These are phyloP conservation scores for Halophytophthora polymorphica DNA, from an alignment of 352 stramenopile species.

Conservation along the genomic window DNA sequence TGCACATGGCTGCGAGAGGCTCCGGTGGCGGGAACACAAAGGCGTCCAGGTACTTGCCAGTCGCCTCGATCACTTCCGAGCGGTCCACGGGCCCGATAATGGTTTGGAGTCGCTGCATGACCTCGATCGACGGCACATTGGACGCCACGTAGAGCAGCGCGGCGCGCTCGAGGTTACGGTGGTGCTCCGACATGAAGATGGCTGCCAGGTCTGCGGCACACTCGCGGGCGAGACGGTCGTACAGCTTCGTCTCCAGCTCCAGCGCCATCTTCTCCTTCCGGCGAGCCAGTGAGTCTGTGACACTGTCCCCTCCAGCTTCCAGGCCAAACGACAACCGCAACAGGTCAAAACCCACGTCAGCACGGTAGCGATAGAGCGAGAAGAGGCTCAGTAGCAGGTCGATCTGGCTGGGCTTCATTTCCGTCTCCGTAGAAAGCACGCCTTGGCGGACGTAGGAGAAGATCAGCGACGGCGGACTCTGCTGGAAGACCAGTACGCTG, in stretches of 20 bases:
- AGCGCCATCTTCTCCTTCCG: conserved; percentile 52
- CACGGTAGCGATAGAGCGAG: conserved; percentile 83
- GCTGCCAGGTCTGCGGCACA: conserved; percentile 61
- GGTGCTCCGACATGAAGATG: conserved; percentile 51
- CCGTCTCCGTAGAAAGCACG: conserved; percentile 22
- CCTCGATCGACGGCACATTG: conserved; percentile 49
- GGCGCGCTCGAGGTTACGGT: conserved; percentile 58
- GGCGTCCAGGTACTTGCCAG: conserved; percentile 68
- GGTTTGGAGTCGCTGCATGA: conserved; percentile 52
- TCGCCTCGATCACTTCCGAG: conserved; percentile 54
- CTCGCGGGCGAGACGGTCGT: conserved; percentile 66
- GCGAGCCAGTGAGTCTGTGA: conserved; percentile 17
- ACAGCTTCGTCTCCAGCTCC: conserved; percentile 71
- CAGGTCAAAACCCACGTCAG: conserved; percentile 63
- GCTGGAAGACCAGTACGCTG: conserved; percentile 67
- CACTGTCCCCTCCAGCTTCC: conserved; percentile 10
- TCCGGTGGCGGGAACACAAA: conserved; percentile 63
- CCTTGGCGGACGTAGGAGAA: conserved; percentile 57
- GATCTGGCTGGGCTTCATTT: conserved; percentile 49
- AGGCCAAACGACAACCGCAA: conserved; percentile 31
- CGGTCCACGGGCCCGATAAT: conserved; percentile 41
- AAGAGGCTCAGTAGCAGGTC: conserved; percentile 81
- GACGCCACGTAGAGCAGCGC: conserved; percentile 75
- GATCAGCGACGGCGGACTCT: conserved; percentile 72
- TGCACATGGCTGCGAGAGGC: conserved; percentile 21